Evolutionary conservation across 2,329 filamentous ascomycete species (phyloP).

Genomic region (Exophiala sp.): DNA sequence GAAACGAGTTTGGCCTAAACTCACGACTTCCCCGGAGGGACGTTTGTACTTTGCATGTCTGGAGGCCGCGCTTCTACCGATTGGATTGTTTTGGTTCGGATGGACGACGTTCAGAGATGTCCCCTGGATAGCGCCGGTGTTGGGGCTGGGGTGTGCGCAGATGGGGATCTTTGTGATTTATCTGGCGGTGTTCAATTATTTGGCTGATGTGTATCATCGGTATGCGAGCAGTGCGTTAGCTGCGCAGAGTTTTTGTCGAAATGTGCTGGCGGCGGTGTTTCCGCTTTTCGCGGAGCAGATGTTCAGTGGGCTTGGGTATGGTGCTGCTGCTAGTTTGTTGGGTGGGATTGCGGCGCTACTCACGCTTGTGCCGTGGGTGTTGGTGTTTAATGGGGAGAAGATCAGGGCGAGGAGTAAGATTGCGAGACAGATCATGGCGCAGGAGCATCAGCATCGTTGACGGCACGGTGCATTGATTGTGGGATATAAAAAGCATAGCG

Average conservation of each 20-base stretch:
- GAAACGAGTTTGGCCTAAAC: slow-evolving; percentile 31
- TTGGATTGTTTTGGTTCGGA: slow-evolving; percentile 77
- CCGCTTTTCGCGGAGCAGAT: slow-evolving; percentile 71
- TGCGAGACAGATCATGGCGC: slow-evolving; percentile 48
- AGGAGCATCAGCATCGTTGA: slow-evolving; percentile 1
- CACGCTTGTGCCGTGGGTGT: slow-evolving; percentile 80
- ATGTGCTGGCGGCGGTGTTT: slow-evolving; percentile 76
- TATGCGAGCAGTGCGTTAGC: slow-evolving; percentile 84
- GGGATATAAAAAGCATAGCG: too few relatives aligned
- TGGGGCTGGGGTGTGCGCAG: slow-evolving; percentile 70
- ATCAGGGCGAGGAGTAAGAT: slow-evolving; percentile 76
- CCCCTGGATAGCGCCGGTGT: slow-evolving; percentile 68
- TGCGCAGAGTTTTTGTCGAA: slow-evolving; percentile 81
- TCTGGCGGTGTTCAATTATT: slow-evolving; percentile 82
- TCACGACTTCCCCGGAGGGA: slow-evolving; percentile 61
- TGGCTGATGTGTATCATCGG: slow-evolving; percentile 80
- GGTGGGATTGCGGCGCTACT: slow-evolving; percentile 66
- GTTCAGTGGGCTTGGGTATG: slow-evolving; percentile 69
- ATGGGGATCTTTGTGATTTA: slow-evolving; percentile 87
- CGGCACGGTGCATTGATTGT: background rate
- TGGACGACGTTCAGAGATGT: slow-evolving; percentile 57
- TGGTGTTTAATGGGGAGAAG: slow-evolving; percentile 72
- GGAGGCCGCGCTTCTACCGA: slow-evolving; percentile 69
- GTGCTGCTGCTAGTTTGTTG: slow-evolving; percentile 68
- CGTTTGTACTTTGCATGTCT: slow-evolving; percentile 81